Evolutionary conservation across 805 yeast genomes (phyloP).

Genomic region (Saccharomycopsis malanga): DNA sequence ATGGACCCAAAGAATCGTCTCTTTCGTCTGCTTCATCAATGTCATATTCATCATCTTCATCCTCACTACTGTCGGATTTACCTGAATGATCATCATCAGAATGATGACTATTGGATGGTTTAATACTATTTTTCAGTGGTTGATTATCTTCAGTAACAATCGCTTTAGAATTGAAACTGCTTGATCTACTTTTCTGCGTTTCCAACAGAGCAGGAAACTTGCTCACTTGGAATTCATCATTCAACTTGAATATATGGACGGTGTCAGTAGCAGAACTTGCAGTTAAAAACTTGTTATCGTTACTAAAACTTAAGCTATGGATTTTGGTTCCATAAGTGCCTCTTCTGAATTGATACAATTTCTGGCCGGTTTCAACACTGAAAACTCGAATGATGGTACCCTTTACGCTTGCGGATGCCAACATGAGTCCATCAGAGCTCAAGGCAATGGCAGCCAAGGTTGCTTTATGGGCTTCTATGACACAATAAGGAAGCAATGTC

Average conservation of each 20-base stretch:
- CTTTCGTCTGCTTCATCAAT: constrained; percentile 13
- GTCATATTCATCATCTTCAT: constrained; percentile 28
- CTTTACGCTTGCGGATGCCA: constrained; percentile 71
- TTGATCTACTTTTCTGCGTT: neutral
- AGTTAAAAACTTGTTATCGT: constrained; percentile 61
- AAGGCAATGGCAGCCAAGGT: constrained; percentile 56
- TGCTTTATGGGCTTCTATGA: constrained; percentile 70
- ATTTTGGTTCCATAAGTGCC: constrained; percentile 82
- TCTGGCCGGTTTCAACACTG: constrained; percentile 52
- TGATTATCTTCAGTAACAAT: neutral
- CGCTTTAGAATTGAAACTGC: constrained; percentile 10
- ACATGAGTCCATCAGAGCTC: constrained; percentile 54
- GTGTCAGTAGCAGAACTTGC: constrained; percentile 89
- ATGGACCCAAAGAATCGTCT: constrained; percentile 2
- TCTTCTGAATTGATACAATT: constrained; percentile 63
- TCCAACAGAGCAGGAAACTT: neutral
- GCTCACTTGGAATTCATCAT: constrained; percentile 31
- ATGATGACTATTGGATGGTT: neutral
- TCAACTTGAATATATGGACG: constrained; percentile 81
- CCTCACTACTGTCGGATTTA: constrained; percentile 24
- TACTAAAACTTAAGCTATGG: constrained; percentile 67
- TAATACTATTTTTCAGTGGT: constrained; percentile 11
- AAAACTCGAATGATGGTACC: constrained; percentile 75
- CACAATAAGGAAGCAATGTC: constrained; percentile 33
- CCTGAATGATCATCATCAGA: too few relatives aligned